Base-by-base conservation (phyloP, 148 eudicot species). In the Arbutus unedo region DNA sequence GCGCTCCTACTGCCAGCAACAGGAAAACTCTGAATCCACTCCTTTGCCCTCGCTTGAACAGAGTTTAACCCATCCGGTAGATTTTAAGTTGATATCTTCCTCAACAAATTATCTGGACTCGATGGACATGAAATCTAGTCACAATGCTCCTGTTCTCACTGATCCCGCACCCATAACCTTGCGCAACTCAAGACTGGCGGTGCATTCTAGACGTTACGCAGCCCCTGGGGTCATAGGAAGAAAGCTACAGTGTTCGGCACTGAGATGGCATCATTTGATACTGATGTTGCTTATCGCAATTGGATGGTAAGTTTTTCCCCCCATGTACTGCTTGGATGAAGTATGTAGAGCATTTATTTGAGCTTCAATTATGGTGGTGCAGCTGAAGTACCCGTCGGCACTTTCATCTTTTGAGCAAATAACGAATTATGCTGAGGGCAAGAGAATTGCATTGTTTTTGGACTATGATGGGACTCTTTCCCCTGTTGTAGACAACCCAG, bases 381-480 rank as follows among this genome's bases (percentile, higher is more conserved):
- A 96, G 99, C 85, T 89, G 53, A 96, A 90, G 83, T 94, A 94
- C 90, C 99, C 99, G 38, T 96, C 99, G 21, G 97, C 99, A 25
- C 95, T 94, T 67, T 62, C 87, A 47, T 88, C 96, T 66, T 96
- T 96, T 87, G 96, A 93, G 84, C 88, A 90, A 83, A 90, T 96
- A 55, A 77, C 85, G 19, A 87, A 88, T 81, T 80, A 76, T 84
- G 96, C 97, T 53, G 90, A 91, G 82, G 97, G 96, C 48, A 96
- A 94, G 90, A 92, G 87, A 84, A 60, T 96, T 51, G 98, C 94
- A 62, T 81, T 96, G 80, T 96, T 96, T 89, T 82, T 96, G 90
- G 99, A 96, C 87, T 96, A 96, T 85, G 99, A 96, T 87, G 99
- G 99, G 84, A 96, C 99, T 56, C 89, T 96, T 64, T 96, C 98